Evolutionary conservation across 139 green algal species (phyloP), one percentile per base, ranked within the genome.

Genomic region (Coccomyxa sp.): DNA sequence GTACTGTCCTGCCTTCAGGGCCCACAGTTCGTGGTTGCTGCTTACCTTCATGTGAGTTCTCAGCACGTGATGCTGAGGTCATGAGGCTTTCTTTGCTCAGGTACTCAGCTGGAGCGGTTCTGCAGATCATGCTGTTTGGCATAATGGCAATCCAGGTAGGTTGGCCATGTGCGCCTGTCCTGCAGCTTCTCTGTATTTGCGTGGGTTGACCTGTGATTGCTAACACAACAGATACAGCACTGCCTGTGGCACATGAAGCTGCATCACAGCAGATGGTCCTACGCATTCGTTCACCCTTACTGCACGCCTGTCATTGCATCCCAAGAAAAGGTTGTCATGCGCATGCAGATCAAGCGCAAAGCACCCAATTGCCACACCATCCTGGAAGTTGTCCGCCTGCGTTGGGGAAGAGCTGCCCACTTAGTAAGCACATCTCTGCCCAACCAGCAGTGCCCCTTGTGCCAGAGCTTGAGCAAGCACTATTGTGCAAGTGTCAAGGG

Each of bases 121-220:
- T 98, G 38, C 94, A 98, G 83, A 90, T 97, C 77, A 86, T 98
- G 40, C 89, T 97, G 50, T 97, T 98, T 76, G 92, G 91, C 70
- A 90, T 97, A 54, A 83, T 98, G 24, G 93, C 94, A 33, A 93
- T 98, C 31, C 87, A 98, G 79, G 89, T 93, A 69, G 95, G 96
- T n/a, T n/a, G n/a, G n/a, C 27, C n/a, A 33, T 33, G 14, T 73
- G 92, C 96, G 82, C 86, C 96, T 73, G 27, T 38, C 31, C 68
- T 73, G 68, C 16, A 73, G 24, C 68, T 35, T 38, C 27, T 37
- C 68, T 36, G 27, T 77, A 87, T 97, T 58, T 88, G 44, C 97
- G 97, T 73, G 91, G 89, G 68, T 88, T 97, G 37, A n/a, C n/a
- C n/a, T n/a, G n/a, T n/a, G n/a, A n/a, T n/a, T n/a, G n/a, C n/a